Conservation (phyloP, 495 filamentous ascomycete species). For the Clohesyomyces aquaticus region DNA sequence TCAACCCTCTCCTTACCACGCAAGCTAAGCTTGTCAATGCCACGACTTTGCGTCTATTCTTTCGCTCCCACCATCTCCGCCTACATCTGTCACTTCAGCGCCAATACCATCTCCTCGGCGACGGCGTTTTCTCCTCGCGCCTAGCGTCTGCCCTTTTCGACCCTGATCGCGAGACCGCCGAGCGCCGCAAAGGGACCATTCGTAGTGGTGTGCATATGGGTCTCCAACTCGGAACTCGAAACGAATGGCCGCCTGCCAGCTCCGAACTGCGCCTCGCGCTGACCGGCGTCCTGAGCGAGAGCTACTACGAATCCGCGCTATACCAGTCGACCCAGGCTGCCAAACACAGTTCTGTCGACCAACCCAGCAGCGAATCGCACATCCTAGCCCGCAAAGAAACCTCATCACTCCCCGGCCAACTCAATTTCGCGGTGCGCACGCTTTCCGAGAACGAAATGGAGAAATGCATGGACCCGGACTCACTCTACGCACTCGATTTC, state of each 20-base stretch:
- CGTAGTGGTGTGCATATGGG: constrained; percentile 76
- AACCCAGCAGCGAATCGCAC: too few relatives aligned
- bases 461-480: constrained; percentile 75
- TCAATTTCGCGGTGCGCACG: constrained; percentile 87
- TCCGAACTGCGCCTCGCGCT: constrained; percentile 87
- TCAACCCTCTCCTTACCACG: constrained; percentile 70
- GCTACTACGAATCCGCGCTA: constrained; percentile 53
- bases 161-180: constrained; percentile 78
- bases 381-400: constrained; percentile 20
- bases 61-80: constrained; percentile 71
- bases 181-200: constrained; percentile 68
- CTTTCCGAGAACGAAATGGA: constrained; percentile 74
- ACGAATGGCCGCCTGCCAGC: constrained; percentile 89
- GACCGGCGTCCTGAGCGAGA: constrained; percentile 83
- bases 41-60: constrained; percentile 77
- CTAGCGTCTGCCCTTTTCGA: constrained; percentile 85
- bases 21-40: constrained; percentile 79
- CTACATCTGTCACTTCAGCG: constrained; percentile 77
- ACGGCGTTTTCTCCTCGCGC: constrained; percentile 78
- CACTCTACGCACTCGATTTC: constrained; percentile 87
- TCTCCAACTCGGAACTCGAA: constrained; percentile 72
- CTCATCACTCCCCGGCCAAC: constrained; percentile 71
- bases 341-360: constrained; percentile 30
- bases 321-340: constrained; percentile 22
- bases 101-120: constrained; percentile 79